Conservation (phyloP, 2,329 filamentous ascomycete genomes). For the Alternaria solani region DNA sequence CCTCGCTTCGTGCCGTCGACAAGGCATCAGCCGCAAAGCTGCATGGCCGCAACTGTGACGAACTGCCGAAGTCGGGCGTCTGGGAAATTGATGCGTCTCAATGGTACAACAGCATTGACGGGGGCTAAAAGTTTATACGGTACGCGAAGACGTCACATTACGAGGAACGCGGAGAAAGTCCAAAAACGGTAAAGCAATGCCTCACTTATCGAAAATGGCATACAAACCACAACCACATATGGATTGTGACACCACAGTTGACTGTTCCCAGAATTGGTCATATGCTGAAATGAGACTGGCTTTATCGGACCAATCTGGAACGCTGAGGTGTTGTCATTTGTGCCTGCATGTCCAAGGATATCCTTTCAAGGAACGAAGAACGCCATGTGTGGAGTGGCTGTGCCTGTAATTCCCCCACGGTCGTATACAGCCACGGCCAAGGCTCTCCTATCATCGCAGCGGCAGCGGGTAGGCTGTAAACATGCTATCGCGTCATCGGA, state of each 20-base stretch:
- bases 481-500: neutral
- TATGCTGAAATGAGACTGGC: neutral
- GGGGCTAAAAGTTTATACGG: conserved; percentile 2
- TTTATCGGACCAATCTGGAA: neutral
- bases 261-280: neutral
- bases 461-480: neutral
- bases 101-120: neutral
- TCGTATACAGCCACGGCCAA: neutral
- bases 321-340: neutral
- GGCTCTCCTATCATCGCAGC: neutral
- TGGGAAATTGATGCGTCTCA: conserved; percentile 3
- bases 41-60: conserved; percentile 11
- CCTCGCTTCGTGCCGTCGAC: conserved; percentile 1
- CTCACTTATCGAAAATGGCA: neutral
- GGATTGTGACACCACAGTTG: neutral
- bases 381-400: neutral
- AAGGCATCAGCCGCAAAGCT: conserved; percentile 8
- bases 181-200: neutral
- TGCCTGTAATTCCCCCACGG: neutral
- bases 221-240: neutral
- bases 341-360: neutral
- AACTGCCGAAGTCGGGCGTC: conserved; percentile 1
- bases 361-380: neutral
- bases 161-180: neutral
- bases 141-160: neutral